phyloP scores from a whole-genome alignment of 2,329 filamentous ascomycete species.

The Cladosporium sp. region DNA sequence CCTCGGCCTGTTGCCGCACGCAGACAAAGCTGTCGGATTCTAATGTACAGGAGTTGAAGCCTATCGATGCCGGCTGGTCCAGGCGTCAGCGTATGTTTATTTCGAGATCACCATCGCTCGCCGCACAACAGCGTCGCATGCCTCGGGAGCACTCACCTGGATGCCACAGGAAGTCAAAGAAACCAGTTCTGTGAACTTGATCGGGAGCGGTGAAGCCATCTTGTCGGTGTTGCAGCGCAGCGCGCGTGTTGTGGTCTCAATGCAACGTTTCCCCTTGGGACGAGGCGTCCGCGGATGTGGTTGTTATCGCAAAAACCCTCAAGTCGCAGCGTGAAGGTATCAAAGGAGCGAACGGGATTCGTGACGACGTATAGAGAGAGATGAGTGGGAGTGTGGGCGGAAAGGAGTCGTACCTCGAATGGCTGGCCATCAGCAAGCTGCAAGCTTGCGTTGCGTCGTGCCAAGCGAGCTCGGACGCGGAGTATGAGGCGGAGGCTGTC shows the following conservation, averaged over 20 bases:
- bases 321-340: constrained; percentile 14
- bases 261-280: constrained; percentile 10
- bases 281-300: constrained; percentile 7
- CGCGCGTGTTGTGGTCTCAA: constrained; percentile 16
- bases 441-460: constrained; percentile 11
- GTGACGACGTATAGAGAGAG: constrained; percentile 25
- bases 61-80: constrained; percentile 63
- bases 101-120: neutral
- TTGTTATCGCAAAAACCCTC: constrained; percentile 16
- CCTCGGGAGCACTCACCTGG: constrained; percentile 36
- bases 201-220: constrained; percentile 69
- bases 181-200: constrained; percentile 89
- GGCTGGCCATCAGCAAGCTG: constrained; percentile 3
- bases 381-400: neutral
- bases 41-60: constrained; percentile 89
- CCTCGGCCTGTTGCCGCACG: constrained; percentile 88
- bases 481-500: neutral
- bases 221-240: constrained; percentile 28
- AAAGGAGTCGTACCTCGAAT: constrained; percentile 7
- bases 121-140: neutral
- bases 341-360: constrained; percentile 30
- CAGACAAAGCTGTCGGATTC: constrained; percentile 97
- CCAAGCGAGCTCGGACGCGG: neutral
- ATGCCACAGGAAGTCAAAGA: constrained; percentile 54
- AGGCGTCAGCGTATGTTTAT: constrained; percentile 19